Evolutionary conservation across 2,329 filamentous ascomycete genomes (phyloP).

Genomic region (Zymoseptoria crescenta): DNA sequence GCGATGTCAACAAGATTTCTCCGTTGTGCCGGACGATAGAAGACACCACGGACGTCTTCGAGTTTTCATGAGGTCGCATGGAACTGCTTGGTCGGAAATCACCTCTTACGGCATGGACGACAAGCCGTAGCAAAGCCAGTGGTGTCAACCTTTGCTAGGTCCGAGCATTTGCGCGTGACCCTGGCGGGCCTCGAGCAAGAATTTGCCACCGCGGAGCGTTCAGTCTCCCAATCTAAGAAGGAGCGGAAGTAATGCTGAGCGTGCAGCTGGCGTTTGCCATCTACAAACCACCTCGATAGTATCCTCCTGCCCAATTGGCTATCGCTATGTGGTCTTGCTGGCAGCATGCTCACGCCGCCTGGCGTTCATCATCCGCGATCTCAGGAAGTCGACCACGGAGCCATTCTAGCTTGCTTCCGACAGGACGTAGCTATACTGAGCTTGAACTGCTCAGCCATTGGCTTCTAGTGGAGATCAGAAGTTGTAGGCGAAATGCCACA

Average conservation of each 20-base stretch:
- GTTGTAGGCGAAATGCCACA: not conserved
- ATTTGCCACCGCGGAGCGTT: too few species aligned
- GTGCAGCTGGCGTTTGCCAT: too few species aligned
- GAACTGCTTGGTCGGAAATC: not conserved
- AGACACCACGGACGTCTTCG: conserved; percentile 50
- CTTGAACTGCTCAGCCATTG: not conserved
- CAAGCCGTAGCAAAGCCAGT: not conserved
- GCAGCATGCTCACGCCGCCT: too few species aligned
- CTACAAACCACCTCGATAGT: too few species aligned
- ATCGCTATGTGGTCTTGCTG: too few species aligned
- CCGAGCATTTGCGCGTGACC: too few species aligned
- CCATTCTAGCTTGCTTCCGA: not conserved
- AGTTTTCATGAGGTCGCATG: conserved; percentile 8
- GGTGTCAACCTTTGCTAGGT: too few species aligned
- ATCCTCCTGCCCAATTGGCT: too few species aligned
- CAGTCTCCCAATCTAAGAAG: too few species aligned
- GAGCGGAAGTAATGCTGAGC: too few species aligned
- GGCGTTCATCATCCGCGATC: not conserved
- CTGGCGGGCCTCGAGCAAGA: too few species aligned
- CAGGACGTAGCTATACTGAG: not conserved
- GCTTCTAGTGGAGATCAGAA: not conserved
- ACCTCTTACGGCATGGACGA: not conserved
- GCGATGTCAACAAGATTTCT: conserved; percentile 70
- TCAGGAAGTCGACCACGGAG: not conserved
- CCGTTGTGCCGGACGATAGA: conserved; percentile 64